A percentile compares a stretch with the other conserved stretches of the same genome.
Conservation (phyloP, 768 basidiomycete genomes). For the Termitomyces sp. region DNA sequence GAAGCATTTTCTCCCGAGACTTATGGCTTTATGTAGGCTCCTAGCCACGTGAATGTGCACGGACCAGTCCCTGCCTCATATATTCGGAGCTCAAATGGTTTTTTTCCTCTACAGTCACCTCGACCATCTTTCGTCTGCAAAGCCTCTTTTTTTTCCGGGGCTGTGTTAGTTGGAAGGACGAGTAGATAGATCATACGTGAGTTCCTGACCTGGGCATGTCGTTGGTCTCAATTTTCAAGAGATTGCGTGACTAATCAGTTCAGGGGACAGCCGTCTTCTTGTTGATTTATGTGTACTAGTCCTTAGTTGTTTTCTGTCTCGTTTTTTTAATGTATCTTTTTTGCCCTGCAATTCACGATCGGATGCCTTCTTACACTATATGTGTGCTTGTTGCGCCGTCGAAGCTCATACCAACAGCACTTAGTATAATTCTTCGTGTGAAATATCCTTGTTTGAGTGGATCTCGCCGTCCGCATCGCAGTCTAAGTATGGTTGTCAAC, state of each 20-base stretch:
- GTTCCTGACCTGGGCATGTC: slow-evolving; percentile 69
- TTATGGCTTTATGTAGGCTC: background rate
- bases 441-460: background rate
- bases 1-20: slow-evolving; percentile 7
- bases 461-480: background rate
- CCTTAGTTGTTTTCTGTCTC: background rate
- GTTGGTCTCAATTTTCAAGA: slow-evolving; percentile 38
- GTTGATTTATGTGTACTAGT: background rate
- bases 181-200: slow-evolving; percentile 34
- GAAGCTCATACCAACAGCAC: no score
- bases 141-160: slow-evolving; percentile 8
- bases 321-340: background rate
- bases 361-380: background rate
- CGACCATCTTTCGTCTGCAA: slow-evolving; percentile 7
- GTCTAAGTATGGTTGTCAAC: no score
- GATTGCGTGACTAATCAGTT: slow-evolving; percentile 69
- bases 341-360: background rate
- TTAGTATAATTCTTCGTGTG: background rate
- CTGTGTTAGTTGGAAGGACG: slow-evolving; percentile 24
- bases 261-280: slow-evolving; percentile 38
- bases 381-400: background rate
- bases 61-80: slow-evolving; percentile 34
- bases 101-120: slow-evolving; percentile 16
- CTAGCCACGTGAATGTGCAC: slow-evolving; percentile 32
- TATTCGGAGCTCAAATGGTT: slow-evolving; percentile 14